Evolutionary conservation across 176 grass and related monocot species (phyloP), one percentile per base, ranked within the genome.

Genomic region (Carex parvula): DNA sequence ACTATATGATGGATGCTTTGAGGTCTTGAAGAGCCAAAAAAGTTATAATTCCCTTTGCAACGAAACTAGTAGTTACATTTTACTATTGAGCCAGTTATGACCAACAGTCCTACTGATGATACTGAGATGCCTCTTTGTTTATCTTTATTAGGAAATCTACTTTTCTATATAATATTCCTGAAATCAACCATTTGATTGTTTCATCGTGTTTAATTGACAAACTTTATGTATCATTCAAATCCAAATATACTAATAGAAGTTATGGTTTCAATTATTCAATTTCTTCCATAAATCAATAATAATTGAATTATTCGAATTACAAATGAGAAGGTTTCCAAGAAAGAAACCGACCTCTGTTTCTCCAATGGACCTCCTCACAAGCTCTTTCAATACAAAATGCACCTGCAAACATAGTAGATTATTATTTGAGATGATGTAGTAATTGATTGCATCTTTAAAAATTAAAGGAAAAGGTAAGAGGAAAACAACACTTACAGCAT

Each of bases 301-400:
- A 13, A 54, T 71, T 71, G 39, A 71, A 20, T 41, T 20, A 70
- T 44, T 71, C 8, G 2, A 30, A 57, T 78, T 56, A 32, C 22
- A 57, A 78, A 57, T 73, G n/a, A 48, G 42, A 52, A 73, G 70
- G 42, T 73, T 52, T 80, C 76, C 24, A 33, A 58, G 83, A 82
- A 16, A 50, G 52, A 78, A 70, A 80, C 79, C 64, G 48, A 99
- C 97, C 85, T 96, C 91, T 81, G 97, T 99, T 92, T 92, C 91
- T 76, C 91, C 90, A 75, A 99, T 93, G 0, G 97, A 96, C 64
- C 92, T 90, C 13, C 97, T 84, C 67, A 99, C 97, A 64, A 99
- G 93, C 84, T 99, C 93, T 88, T 99, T 96, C 78, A 99, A 91
- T 59, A 99, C 91, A 85, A 91, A 89, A 89, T 99, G 97, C 56